Conservation (phyloP, 2,329 filamentous ascomycete genomes). For the Aulographum hederae region DNA sequence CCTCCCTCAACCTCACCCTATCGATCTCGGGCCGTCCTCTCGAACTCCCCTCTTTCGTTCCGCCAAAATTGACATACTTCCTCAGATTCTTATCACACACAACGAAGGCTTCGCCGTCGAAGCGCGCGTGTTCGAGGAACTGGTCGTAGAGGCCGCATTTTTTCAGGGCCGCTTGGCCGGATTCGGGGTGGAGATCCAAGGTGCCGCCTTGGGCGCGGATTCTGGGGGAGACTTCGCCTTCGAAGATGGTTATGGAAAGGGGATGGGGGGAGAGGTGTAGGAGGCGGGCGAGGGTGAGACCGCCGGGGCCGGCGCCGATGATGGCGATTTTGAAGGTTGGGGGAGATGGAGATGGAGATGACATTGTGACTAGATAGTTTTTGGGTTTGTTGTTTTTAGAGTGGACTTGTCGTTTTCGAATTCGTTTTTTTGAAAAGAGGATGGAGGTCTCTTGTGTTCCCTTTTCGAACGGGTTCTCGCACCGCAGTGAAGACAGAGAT, state of each 20-base stretch:
- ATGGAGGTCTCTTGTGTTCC: too few species aligned
- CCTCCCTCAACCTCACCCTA: conserved; percentile 13
- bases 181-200: conserved; percentile 13
- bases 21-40: conserved; percentile 17
- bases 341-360: too few species aligned
- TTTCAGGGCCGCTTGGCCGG: conserved; percentile 12
- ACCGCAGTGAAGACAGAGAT: too few species aligned
- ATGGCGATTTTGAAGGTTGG: conserved; percentile 15
- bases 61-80: conserved; percentile 1
- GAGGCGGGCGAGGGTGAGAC: conserved; percentile 13
- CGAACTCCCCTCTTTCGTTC: conserved; percentile 2
- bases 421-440: too few species aligned
- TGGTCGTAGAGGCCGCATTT: conserved; percentile 12
- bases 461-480: too few species aligned
- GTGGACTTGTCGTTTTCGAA: too few species aligned
- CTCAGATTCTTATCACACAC: conserved; percentile 2
- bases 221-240: conserved; percentile 9
- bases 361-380: too few species aligned
- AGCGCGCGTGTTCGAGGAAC: conserved; percentile 12
- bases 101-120: conserved; percentile 2
- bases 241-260: conserved; percentile 10
- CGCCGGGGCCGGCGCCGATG: conserved; percentile 14
- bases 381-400: too few species aligned
- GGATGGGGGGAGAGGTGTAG: conserved; percentile 8
- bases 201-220: conserved; percentile 9